Evolutionary conservation across 176 grass and related monocot species (phyloP).

Genomic region (Oryza officinalis): DNA sequence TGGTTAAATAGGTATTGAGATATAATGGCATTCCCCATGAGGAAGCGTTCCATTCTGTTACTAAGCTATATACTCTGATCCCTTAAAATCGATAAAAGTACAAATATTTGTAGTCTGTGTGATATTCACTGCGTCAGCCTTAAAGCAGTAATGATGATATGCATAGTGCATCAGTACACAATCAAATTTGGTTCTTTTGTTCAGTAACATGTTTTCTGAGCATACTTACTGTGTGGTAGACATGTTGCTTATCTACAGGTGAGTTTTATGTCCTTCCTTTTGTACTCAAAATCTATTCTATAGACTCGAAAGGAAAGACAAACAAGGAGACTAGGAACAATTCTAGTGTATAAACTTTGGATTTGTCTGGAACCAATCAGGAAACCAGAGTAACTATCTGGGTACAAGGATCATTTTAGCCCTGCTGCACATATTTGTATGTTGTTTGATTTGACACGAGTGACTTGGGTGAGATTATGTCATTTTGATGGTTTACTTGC

Average conservation of each 20-base stretch:
- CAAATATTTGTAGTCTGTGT: background rate
- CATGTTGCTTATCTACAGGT: background rate
- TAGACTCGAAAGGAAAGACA: background rate
- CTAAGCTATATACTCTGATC: background rate
- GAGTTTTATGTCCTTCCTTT: background rate
- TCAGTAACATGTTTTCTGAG: background rate
- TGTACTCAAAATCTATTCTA: background rate
- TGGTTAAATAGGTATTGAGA: background rate
- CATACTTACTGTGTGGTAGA: background rate
- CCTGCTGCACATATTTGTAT: background rate
- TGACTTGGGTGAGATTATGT: background rate
- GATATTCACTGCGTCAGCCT: background rate
- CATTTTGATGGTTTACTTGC: background rate
- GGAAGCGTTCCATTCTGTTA: background rate
- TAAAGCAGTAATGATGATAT: background rate
- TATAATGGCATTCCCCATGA: background rate
- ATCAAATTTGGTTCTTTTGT: background rate
- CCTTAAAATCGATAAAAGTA: background rate
- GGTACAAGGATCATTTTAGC: background rate
- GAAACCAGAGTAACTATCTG: background rate
- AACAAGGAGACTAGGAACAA: background rate
- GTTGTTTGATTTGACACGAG: background rate
- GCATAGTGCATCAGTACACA: background rate
- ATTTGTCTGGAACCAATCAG: background rate
- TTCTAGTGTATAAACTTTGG: background rate